Evolutionary conservation across 192 early-diverging fungal genomes (phyloP).

Genomic region (Coemansia aciculifera): DNA sequence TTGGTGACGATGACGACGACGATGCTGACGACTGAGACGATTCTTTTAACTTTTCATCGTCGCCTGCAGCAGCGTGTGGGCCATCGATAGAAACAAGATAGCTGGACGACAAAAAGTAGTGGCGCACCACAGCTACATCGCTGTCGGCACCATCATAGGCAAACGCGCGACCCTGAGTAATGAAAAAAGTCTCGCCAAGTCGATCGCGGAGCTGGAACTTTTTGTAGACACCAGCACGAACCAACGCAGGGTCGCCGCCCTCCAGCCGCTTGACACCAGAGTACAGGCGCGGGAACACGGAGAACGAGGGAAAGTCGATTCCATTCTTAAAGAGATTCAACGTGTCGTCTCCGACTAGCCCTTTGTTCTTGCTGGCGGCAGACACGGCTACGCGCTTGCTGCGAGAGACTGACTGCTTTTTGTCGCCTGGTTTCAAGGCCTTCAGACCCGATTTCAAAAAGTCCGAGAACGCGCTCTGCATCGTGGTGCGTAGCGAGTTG

Average conservation of each 20-base stretch:
- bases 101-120: conserved; percentile 42
- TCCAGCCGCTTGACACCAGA: conserved; percentile 33
- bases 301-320: conserved; percentile 24
- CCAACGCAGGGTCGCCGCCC: conserved; percentile 2
- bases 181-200: conserved; percentile 27
- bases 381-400: neutral
- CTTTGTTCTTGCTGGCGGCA: neutral
- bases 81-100: conserved; percentile 40
- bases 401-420: conserved; percentile 2
- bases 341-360: neutral
- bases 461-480: conserved; percentile 3
- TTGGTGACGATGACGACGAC: neutral
- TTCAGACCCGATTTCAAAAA: conserved; percentile 2
- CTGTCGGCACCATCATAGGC: conserved; percentile 25
- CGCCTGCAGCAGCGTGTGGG: neutral
- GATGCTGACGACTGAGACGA: neutral
- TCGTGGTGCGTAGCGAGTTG: neutral
- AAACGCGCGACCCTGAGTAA: conserved; percentile 25
- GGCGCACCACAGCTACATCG: conserved; percentile 20
- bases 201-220: conserved; percentile 38
- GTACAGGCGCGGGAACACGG: conserved; percentile 36
- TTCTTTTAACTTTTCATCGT: conserved; percentile 2
- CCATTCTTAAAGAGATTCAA: conserved; percentile 20
- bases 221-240: conserved; percentile 49
- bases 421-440: neutral